Conservation (phyloP, 768 basidiomycete genomes). For the Boletus sp. region DNA sequence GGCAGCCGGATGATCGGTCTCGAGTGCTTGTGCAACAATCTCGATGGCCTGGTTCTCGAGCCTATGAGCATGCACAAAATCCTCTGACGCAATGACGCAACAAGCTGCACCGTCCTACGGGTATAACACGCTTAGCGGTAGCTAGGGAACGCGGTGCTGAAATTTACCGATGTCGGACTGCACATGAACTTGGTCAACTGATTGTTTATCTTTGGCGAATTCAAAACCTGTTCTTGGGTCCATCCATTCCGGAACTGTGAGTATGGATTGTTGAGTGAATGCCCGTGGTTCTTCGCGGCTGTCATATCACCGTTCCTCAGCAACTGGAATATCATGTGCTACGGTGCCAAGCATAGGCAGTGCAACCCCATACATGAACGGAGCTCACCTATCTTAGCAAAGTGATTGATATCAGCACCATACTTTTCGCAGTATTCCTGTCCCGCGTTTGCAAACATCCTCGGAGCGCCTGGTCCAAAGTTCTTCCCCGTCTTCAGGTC, state of each 20-base stretch:
- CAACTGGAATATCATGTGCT: not conserved
- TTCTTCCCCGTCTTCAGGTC: slow-evolving; percentile 48
- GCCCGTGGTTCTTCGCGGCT: slow-evolving; percentile 84
- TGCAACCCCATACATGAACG: not conserved
- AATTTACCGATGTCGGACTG: slow-evolving; percentile 71
- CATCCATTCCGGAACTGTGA: slow-evolving; percentile 82
- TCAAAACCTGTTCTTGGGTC: slow-evolving; percentile 66
- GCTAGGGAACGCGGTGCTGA: not conserved
- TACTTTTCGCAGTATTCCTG: slow-evolving; percentile 77
- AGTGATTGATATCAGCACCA: slow-evolving; percentile 60
- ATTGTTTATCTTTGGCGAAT: slow-evolving; percentile 64
- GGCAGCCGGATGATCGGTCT: slow-evolving; percentile 62
- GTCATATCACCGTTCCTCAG: slow-evolving; percentile 3
- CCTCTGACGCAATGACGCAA: slow-evolving; percentile 75
- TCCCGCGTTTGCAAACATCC: slow-evolving; percentile 70
- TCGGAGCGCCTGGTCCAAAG: slow-evolving; percentile 64
- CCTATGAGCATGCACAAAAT: slow-evolving; percentile 65
- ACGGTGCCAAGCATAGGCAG: not conserved
- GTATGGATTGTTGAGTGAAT: slow-evolving; percentile 81
- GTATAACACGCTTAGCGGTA: not conserved
- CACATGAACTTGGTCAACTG: slow-evolving; percentile 84
- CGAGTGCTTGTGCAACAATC: slow-evolving; percentile 61
- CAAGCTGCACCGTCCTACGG: slow-evolving; percentile 70
- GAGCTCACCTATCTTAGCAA: slow-evolving; percentile 71
- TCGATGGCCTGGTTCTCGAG: slow-evolving; percentile 88